These are phyloP conservation scores for Tuber umbilicatum DNA, from an alignment of 495 filamentous ascomycete genomes.

Conservation along the genomic window DNA sequence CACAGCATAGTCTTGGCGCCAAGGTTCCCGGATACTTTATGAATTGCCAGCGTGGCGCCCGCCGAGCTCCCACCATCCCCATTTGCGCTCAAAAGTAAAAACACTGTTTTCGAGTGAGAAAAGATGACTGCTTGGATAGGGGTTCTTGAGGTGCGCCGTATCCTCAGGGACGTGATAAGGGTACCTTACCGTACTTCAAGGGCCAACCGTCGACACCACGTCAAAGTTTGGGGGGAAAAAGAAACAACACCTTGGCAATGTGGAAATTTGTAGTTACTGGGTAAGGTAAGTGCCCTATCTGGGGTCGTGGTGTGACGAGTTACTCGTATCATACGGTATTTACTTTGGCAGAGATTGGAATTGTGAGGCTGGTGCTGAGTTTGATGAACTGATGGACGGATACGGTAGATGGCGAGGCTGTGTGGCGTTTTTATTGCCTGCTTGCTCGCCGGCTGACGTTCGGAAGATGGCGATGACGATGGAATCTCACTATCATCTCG, in stretches of 20 bases:
- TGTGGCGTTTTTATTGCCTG: not conserved
- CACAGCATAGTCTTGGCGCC: not conserved
- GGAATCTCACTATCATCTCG: not conserved
- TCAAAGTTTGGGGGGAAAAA: not conserved
- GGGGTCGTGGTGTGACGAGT: not conserved
- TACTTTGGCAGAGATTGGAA: not conserved
- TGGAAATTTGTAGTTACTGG: not conserved
- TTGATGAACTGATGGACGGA: not conserved
- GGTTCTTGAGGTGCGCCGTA: not conserved
- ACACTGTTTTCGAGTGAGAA: not conserved
- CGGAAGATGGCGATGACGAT: not conserved
- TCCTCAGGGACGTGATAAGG: not conserved
- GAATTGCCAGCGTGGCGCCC: no score
- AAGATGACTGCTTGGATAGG: not conserved
- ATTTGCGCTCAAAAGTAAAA: no score
- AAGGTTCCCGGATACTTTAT: no score
- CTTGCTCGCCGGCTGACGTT: no score
- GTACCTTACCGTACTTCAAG: not conserved
- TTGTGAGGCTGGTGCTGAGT: not conserved
- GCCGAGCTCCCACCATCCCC: no score
- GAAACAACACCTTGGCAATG: not conserved
- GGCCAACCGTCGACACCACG: not conserved
- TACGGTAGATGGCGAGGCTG: not conserved
- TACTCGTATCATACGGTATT: not conserved
- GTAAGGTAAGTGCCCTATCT: not conserved